Evolutionary conservation across 2,329 filamentous ascomycete species (phyloP).

Genomic region (Cercospora sesami): DNA sequence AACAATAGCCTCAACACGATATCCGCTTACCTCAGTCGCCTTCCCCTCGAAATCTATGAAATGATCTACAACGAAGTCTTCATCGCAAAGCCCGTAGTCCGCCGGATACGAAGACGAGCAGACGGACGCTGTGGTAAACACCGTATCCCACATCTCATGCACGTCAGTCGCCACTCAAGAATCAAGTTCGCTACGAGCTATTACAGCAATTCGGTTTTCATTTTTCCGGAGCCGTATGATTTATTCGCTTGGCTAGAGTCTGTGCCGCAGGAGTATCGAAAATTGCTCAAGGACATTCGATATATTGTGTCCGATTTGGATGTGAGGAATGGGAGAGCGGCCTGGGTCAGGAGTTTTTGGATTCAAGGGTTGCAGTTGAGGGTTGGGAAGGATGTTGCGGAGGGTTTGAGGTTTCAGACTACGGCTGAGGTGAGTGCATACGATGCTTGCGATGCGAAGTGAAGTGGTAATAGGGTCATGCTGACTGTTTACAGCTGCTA

Average conservation of each 20-base stretch:
- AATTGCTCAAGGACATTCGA: neutral
- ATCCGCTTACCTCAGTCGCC: neutral
- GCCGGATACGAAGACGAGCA: neutral
- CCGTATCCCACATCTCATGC: neutral
- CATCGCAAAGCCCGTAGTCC: neutral
- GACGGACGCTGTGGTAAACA: neutral
- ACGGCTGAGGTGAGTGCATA: neutral
- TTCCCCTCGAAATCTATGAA: neutral
- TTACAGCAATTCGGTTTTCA: neutral
- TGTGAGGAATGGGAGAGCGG: neutral
- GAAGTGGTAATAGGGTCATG: neutral
- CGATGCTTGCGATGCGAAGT: neutral
- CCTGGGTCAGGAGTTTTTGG: conserved; percentile 2
- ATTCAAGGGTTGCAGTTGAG: conserved; percentile 2
- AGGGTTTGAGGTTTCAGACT: conserved; percentile 5
- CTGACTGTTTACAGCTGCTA: neutral
- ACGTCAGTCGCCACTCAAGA: neutral
- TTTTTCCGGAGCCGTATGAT: neutral
- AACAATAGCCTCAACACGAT: neutral
- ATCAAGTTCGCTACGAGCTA: neutral
- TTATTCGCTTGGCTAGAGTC: neutral
- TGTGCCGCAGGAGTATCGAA: neutral
- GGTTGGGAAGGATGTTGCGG: conserved; percentile 3
- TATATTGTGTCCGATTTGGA: neutral
- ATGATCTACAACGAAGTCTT: neutral